Evolutionary conservation across 768 basidiomycete genomes (phyloP), one percentile per base, ranked within the genome.

Genomic region (Tephrocybe sp.): DNA sequence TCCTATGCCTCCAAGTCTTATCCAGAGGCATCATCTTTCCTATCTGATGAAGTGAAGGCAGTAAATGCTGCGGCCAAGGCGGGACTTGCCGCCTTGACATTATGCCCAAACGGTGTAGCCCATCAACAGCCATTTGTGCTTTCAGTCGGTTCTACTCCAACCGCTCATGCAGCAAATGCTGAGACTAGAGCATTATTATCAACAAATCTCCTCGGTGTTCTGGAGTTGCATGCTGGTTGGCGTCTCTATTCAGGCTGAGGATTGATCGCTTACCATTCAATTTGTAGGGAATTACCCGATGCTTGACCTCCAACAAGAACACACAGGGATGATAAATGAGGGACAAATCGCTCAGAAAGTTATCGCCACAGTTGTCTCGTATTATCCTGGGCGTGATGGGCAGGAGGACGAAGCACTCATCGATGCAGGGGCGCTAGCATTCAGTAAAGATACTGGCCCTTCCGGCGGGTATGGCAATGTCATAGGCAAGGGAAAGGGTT

Each of bases 91-190:
- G 65, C 79, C 44, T 68, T 85, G 25, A 63, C 70, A 8, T 60
- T 62, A 32, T 69, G 72, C 12, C 61, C 69, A 11, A 63, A 68
- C 33, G 62, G 55, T n/a, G 43, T 51, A 4, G 51, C 63, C 34
- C 66, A 74, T 47, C 69, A 72, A 5, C 66, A 72, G 32, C 76
- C 80, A 4, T 92, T 88, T 58, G 77, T 90, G 1, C 69, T 94
- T 30, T 87, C 88, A 2, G 85, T 93, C 1, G 91, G 92, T 18
- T 87, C 90, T n/a, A 93, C 92, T 2, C 92, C 92, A 1, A 85
- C 91, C 2, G 92, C 91, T 0, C 88, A 93, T 62, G 86, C 86
- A 9, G 89, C 86, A 11, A 81, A 78, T 25, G 69, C 76, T 20
- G 79, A 76, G 58, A 74, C 73, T 17, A 73, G 71, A 44, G 67